These are phyloP conservation scores for Selaginella moellendorffii DNA, from an alignment of 75 land plant genomes.

Conservation along the genomic window DNA sequence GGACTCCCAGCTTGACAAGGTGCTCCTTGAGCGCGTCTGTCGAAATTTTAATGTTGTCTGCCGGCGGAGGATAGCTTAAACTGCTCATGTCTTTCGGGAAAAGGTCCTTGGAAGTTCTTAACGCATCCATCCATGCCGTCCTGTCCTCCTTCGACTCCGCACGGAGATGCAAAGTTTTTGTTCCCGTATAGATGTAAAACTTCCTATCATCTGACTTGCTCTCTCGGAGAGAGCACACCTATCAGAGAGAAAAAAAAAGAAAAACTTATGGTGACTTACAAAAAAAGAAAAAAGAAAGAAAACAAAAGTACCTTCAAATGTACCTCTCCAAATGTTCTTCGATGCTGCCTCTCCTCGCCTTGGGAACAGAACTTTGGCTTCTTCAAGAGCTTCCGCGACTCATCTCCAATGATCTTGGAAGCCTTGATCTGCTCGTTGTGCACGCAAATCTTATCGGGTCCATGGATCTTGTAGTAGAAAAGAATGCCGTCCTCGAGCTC, in stretches of 20 bases:
- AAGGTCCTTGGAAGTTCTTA: slow-evolving; percentile 16
- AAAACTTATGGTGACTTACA: slow-evolving; percentile 5
- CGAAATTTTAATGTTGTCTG: slow-evolving; percentile 6
- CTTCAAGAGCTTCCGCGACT: neutral
- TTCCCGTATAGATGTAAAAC: slow-evolving; percentile 25
- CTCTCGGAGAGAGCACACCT: slow-evolving; percentile 21
- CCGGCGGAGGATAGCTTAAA: neutral
- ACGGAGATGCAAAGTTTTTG: slow-evolving; percentile 22
- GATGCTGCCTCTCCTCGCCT: slow-evolving; percentile 10
- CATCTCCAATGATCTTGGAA: neutral
- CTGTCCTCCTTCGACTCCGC: slow-evolving; percentile 23
- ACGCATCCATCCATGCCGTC: slow-evolving; percentile 18
- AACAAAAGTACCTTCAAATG: slow-evolving; percentile 62
- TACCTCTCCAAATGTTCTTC: slow-evolving; percentile 74
- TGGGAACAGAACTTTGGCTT: neutral
- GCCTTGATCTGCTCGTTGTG: neutral
- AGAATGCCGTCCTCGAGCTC: neutral
- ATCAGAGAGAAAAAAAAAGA: neutral
- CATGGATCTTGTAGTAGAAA: neutral
- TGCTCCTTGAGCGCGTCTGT: slow-evolving; percentile 11
- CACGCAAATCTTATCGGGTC: neutral
- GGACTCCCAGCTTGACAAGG: slow-evolving; percentile 9
- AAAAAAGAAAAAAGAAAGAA: neutral
- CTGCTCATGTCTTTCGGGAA: slow-evolving; percentile 8
- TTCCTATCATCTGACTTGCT: slow-evolving; percentile 28